Evolutionary conservation across 495 filamentous ascomycete species (phyloP).

Genomic region (Neurospora discreta): DNA sequence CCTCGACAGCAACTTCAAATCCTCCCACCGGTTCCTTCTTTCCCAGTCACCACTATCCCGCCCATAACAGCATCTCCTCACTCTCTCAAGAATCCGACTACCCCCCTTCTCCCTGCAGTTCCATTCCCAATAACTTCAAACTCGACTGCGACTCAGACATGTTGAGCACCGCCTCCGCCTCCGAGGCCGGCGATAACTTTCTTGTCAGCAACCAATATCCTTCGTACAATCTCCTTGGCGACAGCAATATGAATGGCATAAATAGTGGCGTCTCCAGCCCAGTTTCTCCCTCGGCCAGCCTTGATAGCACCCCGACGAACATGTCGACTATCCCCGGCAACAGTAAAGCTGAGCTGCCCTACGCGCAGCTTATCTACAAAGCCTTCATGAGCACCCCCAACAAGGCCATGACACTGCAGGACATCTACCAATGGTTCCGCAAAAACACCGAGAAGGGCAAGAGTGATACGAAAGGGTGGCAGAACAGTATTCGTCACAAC

Average conservation of each 20-base stretch:
- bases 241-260: neutral
- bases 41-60: neutral
- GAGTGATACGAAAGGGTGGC: conserved; percentile 67
- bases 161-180: neutral
- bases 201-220: neutral
- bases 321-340: neutral
- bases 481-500: conserved; percentile 95
- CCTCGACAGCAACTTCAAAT: neutral
- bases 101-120: conserved; percentile 13
- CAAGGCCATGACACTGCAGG: conserved; percentile 64
- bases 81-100: conserved; percentile 5
- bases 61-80: neutral
- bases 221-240: neutral
- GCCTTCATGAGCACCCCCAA: conserved; percentile 56
- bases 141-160: conserved; percentile 7
- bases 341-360: conserved; percentile 49
- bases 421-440: conserved; percentile 86
- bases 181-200: neutral
- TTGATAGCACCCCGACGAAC: neutral
- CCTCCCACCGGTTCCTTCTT: neutral
- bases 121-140: conserved; percentile 2
- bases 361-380: conserved; percentile 70
- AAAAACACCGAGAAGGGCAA: conserved; percentile 67
- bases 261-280: conserved; percentile 4
- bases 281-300: neutral